Base-by-base conservation (phyloP, 1,139 yeast species). In the Lodderomyces oxycetoniae region DNA sequence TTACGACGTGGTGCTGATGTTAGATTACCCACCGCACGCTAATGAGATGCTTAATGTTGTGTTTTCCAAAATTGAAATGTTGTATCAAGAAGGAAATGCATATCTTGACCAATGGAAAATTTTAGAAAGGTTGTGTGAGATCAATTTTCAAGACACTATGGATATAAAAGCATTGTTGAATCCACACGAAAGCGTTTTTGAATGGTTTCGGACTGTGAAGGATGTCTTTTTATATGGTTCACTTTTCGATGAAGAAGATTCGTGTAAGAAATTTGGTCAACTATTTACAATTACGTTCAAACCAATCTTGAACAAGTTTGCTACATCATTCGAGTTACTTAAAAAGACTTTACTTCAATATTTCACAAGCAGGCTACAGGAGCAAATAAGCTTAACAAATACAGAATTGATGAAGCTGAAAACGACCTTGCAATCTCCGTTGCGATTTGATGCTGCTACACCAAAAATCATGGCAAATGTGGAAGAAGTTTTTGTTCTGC, bases 101-200 rank as follows among this genome's bases (percentile, higher is more conserved):
- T 77, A 74, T 43, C 52, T 69, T 13, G 42, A 48, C 2, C 57
- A 62, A 21, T 86, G 94, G 94, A 51, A 53, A 6, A 59, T 58
- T 20, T 61, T 81, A 22, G 84, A 79, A 47, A 57, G 68, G 2
- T 54, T 83, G 4, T 80, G 89, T 85, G 81, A 74, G 16, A 41
- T 59, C 17, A 48, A 60, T 36, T 38, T 57, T 16, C 41, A 51
- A 8, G 39, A 47, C 4, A 47, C 46, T 1, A 50, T 47, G 5
- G 63, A 56, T 25, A 21, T 2, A 44, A 44, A 27, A 35, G 35
- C 51, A 66, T 29, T 49, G 51, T 41, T 24, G 6, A 7, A 10
- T 24, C 14, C 9, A 39, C 43, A 17, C 25, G 57, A 65, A 15
- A 11, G 33, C 5, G 13, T 40, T 5, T 5, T 15, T 4, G n/a